Base-by-base conservation (phyloP, 352 stramenopile species). In the Peronosclerospora sorghi region DNA sequence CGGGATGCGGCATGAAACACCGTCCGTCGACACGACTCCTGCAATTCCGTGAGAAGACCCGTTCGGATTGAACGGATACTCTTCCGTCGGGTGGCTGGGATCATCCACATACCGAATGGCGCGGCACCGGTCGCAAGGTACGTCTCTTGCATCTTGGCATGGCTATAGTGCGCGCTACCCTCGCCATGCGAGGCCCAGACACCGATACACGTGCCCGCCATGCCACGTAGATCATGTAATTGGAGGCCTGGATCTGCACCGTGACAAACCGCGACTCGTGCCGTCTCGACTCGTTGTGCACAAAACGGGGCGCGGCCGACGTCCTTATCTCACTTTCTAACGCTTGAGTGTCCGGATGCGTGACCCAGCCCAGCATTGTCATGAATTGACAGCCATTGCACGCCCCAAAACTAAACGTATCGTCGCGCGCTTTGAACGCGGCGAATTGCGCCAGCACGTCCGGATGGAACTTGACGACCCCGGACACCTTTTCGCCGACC, bases 361-460 rank as follows among this genome's bases (percentile, higher is more conserved):
- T 73, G 30, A 99, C 86, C 93, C 95, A 99, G 30, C 96, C 96
- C 13, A 99, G 83, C 24, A 99, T 68, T 26, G 95, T 95, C 94
- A 99, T 98, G 29, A 99, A 89, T 73, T 99, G 96, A 68, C 96
- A 99, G 29, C 96, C 96, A 63, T 99, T 99, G 71, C 96, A 99
- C 0, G 98, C 86, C 40, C 96, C 96, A 13, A 99, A 86, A 65
- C 85, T 97, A 73, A 99, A 99, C 14, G 96, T 99, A 71, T 99
- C 92, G 20, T 81, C 57, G 45, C 95, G 87, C 12, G 83, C 82
- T 36, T 87, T 85, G 75, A 99, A 99, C 4, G 78, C 77, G 45
- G 97, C 52, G 56, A 99, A 99, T 73, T 99, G 92, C 56, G 93
- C 74, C 35, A 95, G 85, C 12, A 99, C 77, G 55, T 90, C 81